phyloP scores from a whole-genome alignment of 768 basidiomycete genomes.

The Mycena maculata region DNA sequence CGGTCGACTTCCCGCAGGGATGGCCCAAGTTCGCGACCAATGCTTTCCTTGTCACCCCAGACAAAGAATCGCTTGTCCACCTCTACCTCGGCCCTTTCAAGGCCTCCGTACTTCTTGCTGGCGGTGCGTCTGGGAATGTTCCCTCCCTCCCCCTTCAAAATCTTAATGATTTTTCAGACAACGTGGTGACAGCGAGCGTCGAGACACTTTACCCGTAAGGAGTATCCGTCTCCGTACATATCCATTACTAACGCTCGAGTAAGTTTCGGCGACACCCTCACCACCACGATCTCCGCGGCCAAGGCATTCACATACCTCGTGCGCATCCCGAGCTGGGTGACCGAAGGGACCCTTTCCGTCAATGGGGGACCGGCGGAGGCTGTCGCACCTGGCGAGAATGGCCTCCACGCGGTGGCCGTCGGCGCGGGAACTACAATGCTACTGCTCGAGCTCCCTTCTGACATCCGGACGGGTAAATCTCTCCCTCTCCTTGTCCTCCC shows the following conservation, averaged over 20 bases:
- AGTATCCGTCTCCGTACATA: neutral
- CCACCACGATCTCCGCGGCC: conserved; percentile 47
- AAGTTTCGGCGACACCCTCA: conserved; percentile 49
- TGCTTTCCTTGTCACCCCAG: conserved; percentile 51
- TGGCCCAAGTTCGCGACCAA: conserved; percentile 58
- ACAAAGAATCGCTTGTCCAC: conserved; percentile 49
- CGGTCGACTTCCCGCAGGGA: conserved; percentile 56
- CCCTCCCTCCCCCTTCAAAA: neutral
- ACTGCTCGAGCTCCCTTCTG: conserved; percentile 57
- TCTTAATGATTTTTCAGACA: conserved; percentile 37
- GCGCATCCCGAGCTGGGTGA: conserved; percentile 55
- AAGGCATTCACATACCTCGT: conserved; percentile 51
- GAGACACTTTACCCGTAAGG: conserved; percentile 54
- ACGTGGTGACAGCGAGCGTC: conserved; percentile 47
- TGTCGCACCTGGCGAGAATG: conserved; percentile 53
- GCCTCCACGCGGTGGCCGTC: conserved; percentile 55
- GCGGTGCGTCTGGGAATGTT: conserved; percentile 35
- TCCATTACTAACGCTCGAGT: neutral
- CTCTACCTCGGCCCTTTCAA: conserved; percentile 54
- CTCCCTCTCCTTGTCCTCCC: too few relatives aligned
- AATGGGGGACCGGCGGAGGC: conserved; percentile 49
- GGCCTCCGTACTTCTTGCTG: conserved; percentile 45
- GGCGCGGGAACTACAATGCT: conserved; percentile 57
- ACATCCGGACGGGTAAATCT: conserved; percentile 56
- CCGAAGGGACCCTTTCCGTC: conserved; percentile 47